phyloP scores from a whole-genome alignment of 371 early-diverging fungal genomes.

The Smittium culicis region DNA sequence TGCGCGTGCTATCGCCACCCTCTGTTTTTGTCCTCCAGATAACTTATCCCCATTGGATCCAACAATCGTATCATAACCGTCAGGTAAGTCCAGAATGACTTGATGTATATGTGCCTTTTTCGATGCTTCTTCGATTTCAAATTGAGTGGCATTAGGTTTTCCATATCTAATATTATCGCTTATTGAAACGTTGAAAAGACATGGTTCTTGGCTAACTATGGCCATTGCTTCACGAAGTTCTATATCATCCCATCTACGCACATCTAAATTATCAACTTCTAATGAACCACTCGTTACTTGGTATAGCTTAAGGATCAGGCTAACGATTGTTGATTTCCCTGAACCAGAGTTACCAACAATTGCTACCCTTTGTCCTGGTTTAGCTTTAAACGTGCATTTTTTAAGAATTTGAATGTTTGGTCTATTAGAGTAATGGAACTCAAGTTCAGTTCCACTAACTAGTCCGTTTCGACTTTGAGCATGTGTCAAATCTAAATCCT shows the following conservation, averaged over 20 bases:
- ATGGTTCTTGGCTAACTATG: slow-evolving; percentile 67
- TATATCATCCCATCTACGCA: slow-evolving; percentile 49
- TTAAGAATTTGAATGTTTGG: slow-evolving; percentile 59
- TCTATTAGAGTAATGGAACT: slow-evolving; percentile 75
- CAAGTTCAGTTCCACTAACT: slow-evolving; percentile 23
- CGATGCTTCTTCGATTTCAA: slow-evolving; percentile 34
- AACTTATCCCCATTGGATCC: slow-evolving; percentile 57
- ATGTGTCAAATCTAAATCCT: background rate
- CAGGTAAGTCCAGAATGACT: slow-evolving; percentile 56
- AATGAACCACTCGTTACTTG: slow-evolving; percentile 51
- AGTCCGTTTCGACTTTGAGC: slow-evolving; percentile 16
- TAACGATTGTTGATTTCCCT: slow-evolving; percentile 73
- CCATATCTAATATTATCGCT: slow-evolving; percentile 32
- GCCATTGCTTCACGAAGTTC: slow-evolving; percentile 55
- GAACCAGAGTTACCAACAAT: slow-evolving; percentile 77
- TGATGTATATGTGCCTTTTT: slow-evolving; percentile 42
- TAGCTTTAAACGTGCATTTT: slow-evolving; percentile 54
- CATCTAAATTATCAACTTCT: slow-evolving; percentile 48
- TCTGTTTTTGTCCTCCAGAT: slow-evolving; percentile 74
- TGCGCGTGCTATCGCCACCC: slow-evolving; percentile 68
- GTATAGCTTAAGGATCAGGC: slow-evolving; percentile 77
- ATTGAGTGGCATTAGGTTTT: slow-evolving; percentile 23
- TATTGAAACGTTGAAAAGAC: slow-evolving; percentile 41
- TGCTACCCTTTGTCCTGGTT: slow-evolving; percentile 67
- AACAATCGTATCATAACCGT: slow-evolving; percentile 54